Conservation (phyloP, 306 rosid genomes). For the Sechiopsis laciniata region DNA sequence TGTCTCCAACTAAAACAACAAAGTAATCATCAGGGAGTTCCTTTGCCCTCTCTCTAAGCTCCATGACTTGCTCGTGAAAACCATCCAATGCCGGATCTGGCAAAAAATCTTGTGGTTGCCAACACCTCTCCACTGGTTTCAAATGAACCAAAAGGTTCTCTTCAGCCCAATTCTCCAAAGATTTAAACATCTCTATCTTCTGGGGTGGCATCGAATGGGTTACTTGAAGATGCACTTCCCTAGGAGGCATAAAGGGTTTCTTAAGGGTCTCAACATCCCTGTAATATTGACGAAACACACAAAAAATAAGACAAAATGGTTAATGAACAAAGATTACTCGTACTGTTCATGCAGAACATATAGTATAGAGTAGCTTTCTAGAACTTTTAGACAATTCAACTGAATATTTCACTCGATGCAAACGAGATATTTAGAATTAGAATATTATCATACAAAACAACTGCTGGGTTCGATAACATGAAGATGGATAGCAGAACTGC, state of each 20-base stretch:
- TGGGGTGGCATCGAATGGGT: constrained; percentile 84
- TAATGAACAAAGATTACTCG: not conserved
- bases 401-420: not conserved
- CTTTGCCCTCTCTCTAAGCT: constrained; percentile 65
- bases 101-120: constrained; percentile 90
- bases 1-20: constrained; percentile 84
- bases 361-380: not conserved
- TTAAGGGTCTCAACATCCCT: constrained; percentile 68
- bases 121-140: constrained; percentile 81
- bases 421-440: not conserved
- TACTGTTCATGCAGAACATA: not conserved
- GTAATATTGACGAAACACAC: constrained; percentile 13
- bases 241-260: constrained; percentile 69
- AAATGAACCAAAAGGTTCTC: constrained; percentile 60
- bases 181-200: constrained; percentile 80
- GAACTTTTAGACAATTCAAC: not conserved
- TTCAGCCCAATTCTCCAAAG: constrained; percentile 81
- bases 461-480: not conserved
- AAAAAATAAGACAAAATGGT: not conserved
- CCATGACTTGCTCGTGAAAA: constrained; percentile 75
- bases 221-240: constrained; percentile 80
- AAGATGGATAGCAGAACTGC: not conserved
- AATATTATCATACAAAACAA: not conserved
- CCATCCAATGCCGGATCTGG: constrained; percentile 77
- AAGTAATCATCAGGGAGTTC: constrained; percentile 86